Evolutionary conservation across 2,329 filamentous ascomycete genomes (phyloP), one percentile per base, ranked within the genome.

Genomic region (Pyrenochaeta sp.): DNA sequence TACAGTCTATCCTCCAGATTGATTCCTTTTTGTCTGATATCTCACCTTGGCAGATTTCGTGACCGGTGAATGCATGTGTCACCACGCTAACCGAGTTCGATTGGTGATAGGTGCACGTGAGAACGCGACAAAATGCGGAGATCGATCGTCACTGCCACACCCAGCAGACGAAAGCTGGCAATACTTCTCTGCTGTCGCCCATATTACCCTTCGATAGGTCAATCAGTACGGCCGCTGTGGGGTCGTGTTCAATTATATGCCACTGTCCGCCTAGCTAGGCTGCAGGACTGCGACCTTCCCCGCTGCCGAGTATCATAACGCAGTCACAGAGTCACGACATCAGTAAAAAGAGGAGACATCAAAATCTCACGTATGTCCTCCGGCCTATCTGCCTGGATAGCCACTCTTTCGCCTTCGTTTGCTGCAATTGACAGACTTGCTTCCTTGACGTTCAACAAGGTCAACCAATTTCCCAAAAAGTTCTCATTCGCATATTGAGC

Each of bases 401-500:
- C 21, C 18, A 21, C 20, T 3, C 36, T 12, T 11, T 39, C 11
- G 36, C 12, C 36, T 39, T n/a, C 14, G 21, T 2, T 7, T 39
- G 36, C 36, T 18, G 11, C 36, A 1, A 7, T 23, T 11, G 17
- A 39, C 18, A 20, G 35, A 23, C 10, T 39, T 11, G 36, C 20
- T 39, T 39, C 36, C 36, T 11, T 2, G 6, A 21, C 21, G 14
- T 27, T 20, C 36, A 39, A 10, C n/a, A 11, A 7, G 10, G 17
- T 5, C 36, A 14, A 14, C n/a, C 10, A 39, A 20, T 11, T 20
- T 21, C 21, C 4, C 6, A 4, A 39, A 4, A 27, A 27, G 23
- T 36, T 29, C 29, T 50, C 40, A 12, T 40, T 39, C 30, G 36
- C 45, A 49, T 33, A 27, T 43, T 49, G 47, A 46, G 33, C 53